Evolutionary conservation across 2,329 filamentous ascomycete genomes (phyloP), one percentile per base, ranked within the genome.

Genomic region (Talaromyces verruculosus): DNA sequence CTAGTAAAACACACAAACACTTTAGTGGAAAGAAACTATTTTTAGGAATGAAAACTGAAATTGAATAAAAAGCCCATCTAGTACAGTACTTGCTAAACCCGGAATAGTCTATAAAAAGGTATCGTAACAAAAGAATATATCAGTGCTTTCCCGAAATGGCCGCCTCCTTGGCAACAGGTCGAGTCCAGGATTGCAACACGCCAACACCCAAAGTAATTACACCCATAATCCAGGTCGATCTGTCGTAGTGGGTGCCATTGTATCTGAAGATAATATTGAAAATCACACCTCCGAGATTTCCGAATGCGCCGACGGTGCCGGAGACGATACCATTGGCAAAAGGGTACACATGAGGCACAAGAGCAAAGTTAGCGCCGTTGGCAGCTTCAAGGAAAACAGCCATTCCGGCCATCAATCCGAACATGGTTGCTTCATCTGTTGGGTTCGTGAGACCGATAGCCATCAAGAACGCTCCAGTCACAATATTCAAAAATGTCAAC

Each of bases 241-340:
- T 87, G 11, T 83, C 86, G 73, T 93, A 96, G 72, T 89, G 79
- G 1, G 80, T 85, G 5, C 87, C 88, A 59, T 86, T 82, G 78
- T 93, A 95, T 60, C 92, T 84, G 83, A 94, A 96, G 73, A 92
- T 87, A 74, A 96, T 87, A 22, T 92, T 90, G 73, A 95, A 96
- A 59, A 96, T 77, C 61, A 97, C 87, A 13, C 93, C 93, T 3
- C 93, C 93, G 10, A 97, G 77, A 73, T 97, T 97, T 0, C 93
- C 93, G 8, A 86, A 83, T 0, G 90, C 92, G 10, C 93, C 93
- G 0, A 92, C 89, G 41, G 91, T 81, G 13, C 93, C 93, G 0
- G 89, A 91, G 6, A 97, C 84, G 65, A 87, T 83, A 67, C 92
- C 93, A 77, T 96, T 97, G 67, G 92, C 91, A 67, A 84, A 85